Evolutionary conservation across 441 rosid genomes (phyloP), one percentile per base, ranked within the genome.

Genomic region (Populus tomentosa): DNA sequence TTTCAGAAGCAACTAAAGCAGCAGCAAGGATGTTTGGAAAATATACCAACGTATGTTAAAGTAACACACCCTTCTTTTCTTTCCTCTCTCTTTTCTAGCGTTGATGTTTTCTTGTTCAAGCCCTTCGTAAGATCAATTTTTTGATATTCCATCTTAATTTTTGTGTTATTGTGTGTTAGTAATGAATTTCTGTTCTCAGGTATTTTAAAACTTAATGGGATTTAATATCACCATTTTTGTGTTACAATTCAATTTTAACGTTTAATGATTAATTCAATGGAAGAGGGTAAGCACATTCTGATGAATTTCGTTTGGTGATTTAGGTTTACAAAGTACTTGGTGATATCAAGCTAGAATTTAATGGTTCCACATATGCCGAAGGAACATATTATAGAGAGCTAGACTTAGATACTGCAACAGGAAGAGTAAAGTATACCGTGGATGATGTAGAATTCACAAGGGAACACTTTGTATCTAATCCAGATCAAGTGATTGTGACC

Each of bases 261-360:
- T 69, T 21, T n/a, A 71, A 24, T 71, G 74, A 69, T 36, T 69
- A 21, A 21, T 69, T 69, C 72, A 21, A 23, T 72, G 65, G 36
- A 50, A 20, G 36, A 50, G 10, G 8, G 66, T 33, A 1, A 16
- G 50, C 24, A n/a, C 36, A 20, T 69, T 50, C 28, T 81, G 38
- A 76, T 77, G 28, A 18, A 46, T 72, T 79, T 66, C 53, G 26
- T 82, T 67, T 82, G 66, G 70, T 84, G 82, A 36, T 86, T 84
- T 73, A 94, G 99, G 98, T 90, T 78, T 94, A 92, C 75, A 97
- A 91, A 82, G 83, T 89, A 61, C 92, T 95, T 70, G 98, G 99
- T 11, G 97, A 95, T 82, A 82, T 95, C 68, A 86, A 85, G 79
- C 75, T 95, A 73, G 89, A 91, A 73, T 95, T 94, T 78, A 91